Percentiles rank a stretch among this genome's conserved stretches.
These are phyloP conservation scores for Salvia miltiorrhiza DNA, from an alignment of 257 asterid genomes.

Conservation along the genomic window DNA sequence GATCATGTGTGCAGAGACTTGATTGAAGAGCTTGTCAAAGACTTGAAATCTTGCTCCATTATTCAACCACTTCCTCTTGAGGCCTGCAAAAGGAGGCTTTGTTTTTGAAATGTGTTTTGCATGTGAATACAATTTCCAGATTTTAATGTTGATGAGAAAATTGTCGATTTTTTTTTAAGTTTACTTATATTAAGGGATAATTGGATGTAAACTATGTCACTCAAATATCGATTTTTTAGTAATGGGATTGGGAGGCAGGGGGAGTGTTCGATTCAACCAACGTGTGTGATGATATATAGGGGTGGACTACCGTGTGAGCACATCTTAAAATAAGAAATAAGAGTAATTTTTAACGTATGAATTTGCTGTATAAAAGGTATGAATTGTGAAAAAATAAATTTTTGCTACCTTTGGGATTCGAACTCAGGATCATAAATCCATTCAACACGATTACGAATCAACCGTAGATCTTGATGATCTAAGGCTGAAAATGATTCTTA, in stretches of 20 bases:
- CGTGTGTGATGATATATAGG: no score
- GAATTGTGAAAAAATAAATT: no score
- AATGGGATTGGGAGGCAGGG: no score
- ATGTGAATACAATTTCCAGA: constrained; percentile 2
- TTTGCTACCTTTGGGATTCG: no score
- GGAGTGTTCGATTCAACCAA: neutral
- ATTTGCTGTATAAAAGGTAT: no score
- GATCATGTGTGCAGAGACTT: constrained; percentile 61
- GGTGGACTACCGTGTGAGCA: no score
- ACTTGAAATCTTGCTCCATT: constrained; percentile 31
- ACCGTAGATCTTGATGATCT: no score
- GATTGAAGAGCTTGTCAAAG: constrained; percentile 63
- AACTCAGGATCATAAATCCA: no score
- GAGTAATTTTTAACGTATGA: no score
- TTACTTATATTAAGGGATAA: neutral
- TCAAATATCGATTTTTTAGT: neutral
- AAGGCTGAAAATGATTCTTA: no score
- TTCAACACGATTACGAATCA: no score
- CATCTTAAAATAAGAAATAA: no score
- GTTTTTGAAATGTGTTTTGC: constrained; percentile 27
- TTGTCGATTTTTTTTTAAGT: neutral
- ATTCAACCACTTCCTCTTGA: constrained; percentile 38
- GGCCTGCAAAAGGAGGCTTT: constrained; percentile 67
- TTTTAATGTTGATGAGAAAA: neutral
- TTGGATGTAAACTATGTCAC: neutral